Base-by-base conservation (phyloP, 148 eudicot species). In the Arctostaphylos glauca region DNA sequence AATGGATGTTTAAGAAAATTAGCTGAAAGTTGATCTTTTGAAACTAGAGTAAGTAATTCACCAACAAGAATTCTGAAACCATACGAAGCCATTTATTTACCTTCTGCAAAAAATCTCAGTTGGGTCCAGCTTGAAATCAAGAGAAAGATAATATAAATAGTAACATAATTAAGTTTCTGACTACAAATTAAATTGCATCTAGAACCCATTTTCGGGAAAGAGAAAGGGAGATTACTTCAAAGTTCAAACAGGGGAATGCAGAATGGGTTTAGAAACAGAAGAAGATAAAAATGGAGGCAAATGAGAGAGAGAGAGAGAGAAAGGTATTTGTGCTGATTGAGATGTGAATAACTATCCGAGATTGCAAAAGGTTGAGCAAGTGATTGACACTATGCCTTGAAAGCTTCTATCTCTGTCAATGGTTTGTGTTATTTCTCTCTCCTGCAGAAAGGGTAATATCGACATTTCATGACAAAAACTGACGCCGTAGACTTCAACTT, bases 51-150 rank as follows among this genome's bases (percentile, higher is more conserved):
- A 50, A 31, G 4, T 2, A 54, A 52, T 49, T n/a, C n/a, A n/a
- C n/a, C n/a, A n/a, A 46, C 6, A 3, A 31, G 5, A 31, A 2
- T 3, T 81, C 19, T 18, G 10, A 2, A 5, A 5, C 5, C 10
- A 2, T 14, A 12, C 2, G 1, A 47, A 1, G 2, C 3, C 3
- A 19, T 5, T 71, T 6, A 19, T 18, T 74, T 89, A 87, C 89
- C 91, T 84, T 86, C 84, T 41, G 81, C 86, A 41, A 62, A 60
- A 44, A 78, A 80, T 82, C 78, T 86, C 13, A 82, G 52, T 19
- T 89, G 92, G 76, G 87, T 67, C 21, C 84, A 84, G 81, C 74
- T n/a, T n/a, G n/a, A n/a, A n/a, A n/a, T n/a, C n/a, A n/a, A n/a
- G n/a, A n/a, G n/a, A n/a, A n/a, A n/a, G 58, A 89, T 77, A 12